These are phyloP conservation scores for Dryas octopetala DNA, from an alignment of 306 rosid species.

Conservation along the genomic window DNA sequence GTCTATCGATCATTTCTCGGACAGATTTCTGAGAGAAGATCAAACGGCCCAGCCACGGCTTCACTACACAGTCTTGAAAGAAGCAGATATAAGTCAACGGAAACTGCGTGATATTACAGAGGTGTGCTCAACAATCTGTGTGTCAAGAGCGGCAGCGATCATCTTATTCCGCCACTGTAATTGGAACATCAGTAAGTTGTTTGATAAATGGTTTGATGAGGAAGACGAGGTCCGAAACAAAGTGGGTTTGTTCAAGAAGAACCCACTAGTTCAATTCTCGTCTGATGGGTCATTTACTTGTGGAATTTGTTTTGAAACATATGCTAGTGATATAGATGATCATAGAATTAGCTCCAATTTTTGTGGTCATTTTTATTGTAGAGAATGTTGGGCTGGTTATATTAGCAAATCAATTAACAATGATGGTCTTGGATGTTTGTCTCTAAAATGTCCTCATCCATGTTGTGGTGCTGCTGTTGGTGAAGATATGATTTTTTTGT, in stretches of 20 bases:
- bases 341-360: slow-evolving; percentile 50
- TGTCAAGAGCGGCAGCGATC: slow-evolving; percentile 56
- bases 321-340: slow-evolving; percentile 9
- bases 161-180: slow-evolving; percentile 64
- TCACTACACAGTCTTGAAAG: slow-evolving; percentile 12
- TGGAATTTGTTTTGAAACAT: slow-evolving; percentile 72
- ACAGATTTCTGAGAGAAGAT: slow-evolving; percentile 1
- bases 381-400: slow-evolving; percentile 72
- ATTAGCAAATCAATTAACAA: slow-evolving; percentile 59
- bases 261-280: slow-evolving; percentile 32
- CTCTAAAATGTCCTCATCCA: slow-evolving; percentile 80
- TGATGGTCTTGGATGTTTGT: slow-evolving; percentile 83
- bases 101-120: slow-evolving; percentile 60
- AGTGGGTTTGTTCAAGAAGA: slow-evolving; percentile 63
- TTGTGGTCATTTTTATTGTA: slow-evolving; percentile 82
- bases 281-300: slow-evolving; percentile 37
- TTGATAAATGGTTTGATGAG: slow-evolving; percentile 79
- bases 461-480: slow-evolving; percentile 69
- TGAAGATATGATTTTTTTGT: slow-evolving; percentile 57
- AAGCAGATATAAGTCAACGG: slow-evolving; percentile 21
- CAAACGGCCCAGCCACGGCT: not conserved
- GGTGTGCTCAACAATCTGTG: slow-evolving; percentile 58
- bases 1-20: not conserved
- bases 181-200: slow-evolving; percentile 69
- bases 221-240: slow-evolving; percentile 53